Conservation (phyloP, 1,139 yeast species). For the Nakaseomyces delphensis region DNA sequence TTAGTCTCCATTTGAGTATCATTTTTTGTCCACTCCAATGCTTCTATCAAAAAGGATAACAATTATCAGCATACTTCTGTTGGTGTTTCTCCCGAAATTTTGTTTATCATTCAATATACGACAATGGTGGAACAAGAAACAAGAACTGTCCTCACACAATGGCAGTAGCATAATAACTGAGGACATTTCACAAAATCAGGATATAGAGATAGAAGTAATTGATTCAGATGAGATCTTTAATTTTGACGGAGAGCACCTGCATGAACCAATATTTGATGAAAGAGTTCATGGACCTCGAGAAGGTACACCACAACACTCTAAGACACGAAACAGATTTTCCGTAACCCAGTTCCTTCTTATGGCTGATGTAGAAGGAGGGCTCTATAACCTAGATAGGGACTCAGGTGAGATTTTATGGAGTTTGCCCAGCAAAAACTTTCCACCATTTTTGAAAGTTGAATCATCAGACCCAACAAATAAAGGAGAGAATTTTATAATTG, state of each 20-base stretch:
- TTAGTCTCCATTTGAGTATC: no score
- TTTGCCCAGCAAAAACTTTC: slow-evolving; percentile 37
- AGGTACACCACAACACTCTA: background rate
- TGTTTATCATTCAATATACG: background rate
- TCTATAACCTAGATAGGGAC: slow-evolving; percentile 72
- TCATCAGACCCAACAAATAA: slow-evolving; percentile 17
- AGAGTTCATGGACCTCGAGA: background rate
- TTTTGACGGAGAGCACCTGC: background rate
- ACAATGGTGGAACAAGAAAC: background rate
- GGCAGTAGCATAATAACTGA: background rate
- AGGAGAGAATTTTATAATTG: slow-evolving; percentile 64
- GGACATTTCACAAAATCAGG: background rate
- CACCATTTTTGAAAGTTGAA: slow-evolving; percentile 27
- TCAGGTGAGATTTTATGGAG: slow-evolving; percentile 80
- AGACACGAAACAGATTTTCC: background rate
- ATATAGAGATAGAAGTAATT: slow-evolving; percentile 1
- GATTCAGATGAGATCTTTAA: background rate
- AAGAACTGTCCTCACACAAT: background rate
- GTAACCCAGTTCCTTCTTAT: slow-evolving; percentile 56
- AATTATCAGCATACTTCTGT: background rate
- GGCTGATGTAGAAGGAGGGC: slow-evolving; percentile 80
- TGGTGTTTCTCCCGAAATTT: background rate
- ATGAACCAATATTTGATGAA: background rate
- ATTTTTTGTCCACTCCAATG: no score
- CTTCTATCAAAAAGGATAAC: background rate